Conservation (phyloP, 2,329 filamentous ascomycete genomes). For the Epichloe typhina region DNA sequence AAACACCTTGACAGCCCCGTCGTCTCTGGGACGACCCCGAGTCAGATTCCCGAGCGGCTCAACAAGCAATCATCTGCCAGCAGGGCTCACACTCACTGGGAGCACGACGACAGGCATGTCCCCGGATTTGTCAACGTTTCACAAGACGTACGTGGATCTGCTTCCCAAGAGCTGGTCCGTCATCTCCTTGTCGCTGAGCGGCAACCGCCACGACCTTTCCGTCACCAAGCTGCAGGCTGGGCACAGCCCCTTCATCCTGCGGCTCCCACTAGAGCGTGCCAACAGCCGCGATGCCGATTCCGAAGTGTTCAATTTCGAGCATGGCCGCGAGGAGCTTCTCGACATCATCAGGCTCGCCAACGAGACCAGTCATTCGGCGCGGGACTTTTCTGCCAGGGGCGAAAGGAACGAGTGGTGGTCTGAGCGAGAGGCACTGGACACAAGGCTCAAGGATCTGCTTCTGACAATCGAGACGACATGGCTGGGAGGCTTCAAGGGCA, state of each 20-base stretch:
- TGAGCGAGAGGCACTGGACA: slow-evolving; percentile 68
- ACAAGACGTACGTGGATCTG: slow-evolving; percentile 71
- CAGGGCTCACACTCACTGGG: background rate
- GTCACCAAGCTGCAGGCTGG: slow-evolving; percentile 72
- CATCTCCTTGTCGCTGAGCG: slow-evolving; percentile 72
- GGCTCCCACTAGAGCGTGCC: slow-evolving; percentile 72
- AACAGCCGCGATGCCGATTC: slow-evolving; percentile 65
- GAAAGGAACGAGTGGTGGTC: slow-evolving; percentile 82
- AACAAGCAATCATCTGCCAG: background rate
- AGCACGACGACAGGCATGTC: slow-evolving; percentile 27
- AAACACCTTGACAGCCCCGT: slow-evolving; percentile 28
- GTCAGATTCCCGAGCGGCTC: slow-evolving; percentile 23
- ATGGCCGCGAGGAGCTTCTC: slow-evolving; percentile 64
- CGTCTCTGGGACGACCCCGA: background rate
- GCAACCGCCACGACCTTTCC: slow-evolving; percentile 71
- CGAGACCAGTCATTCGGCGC: slow-evolving; percentile 60
- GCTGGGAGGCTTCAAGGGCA: slow-evolving; percentile 87
- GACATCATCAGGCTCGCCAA: slow-evolving; percentile 78
- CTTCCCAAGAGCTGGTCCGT: slow-evolving; percentile 75
- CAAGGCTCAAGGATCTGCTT: slow-evolving; percentile 62
- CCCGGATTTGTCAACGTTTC: slow-evolving; percentile 50
- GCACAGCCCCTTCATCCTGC: slow-evolving; percentile 70
- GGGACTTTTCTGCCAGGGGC: slow-evolving; percentile 59
- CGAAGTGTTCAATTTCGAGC: slow-evolving; percentile 71
- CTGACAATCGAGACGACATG: slow-evolving; percentile 82